These are phyloP conservation scores for Neonectria punicea DNA, from an alignment of 2,329 filamentous ascomycete species.

Conservation along the genomic window DNA sequence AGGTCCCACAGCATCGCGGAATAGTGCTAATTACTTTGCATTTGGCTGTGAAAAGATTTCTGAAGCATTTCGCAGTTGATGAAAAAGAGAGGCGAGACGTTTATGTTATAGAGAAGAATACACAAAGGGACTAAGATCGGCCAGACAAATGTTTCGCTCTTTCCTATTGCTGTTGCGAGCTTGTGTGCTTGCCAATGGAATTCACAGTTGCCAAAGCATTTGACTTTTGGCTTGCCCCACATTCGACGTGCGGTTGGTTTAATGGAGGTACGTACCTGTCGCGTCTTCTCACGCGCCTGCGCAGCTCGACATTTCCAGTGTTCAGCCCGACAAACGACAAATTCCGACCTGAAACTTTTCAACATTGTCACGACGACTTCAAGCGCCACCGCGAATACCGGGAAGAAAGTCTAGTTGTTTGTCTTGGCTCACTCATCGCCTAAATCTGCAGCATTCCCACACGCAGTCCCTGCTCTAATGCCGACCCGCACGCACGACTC, in stretches of 20 bases:
- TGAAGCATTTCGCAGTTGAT: neutral
- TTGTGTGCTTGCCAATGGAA: neutral
- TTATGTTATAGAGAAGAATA: neutral
- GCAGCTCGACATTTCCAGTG: neutral
- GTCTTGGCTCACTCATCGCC: neutral
- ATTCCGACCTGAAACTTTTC: neutral
- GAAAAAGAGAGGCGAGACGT: neutral
- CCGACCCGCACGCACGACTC: constrained; percentile 38
- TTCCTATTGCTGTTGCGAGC: neutral
- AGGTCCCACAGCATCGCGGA: neutral
- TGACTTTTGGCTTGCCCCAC: constrained; percentile 6
- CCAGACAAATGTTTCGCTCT: neutral
- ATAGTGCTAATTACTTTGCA: neutral
- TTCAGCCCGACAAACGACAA: neutral
- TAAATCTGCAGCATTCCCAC: neutral
- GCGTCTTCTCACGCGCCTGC: constrained; percentile 14
- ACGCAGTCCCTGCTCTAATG: constrained; percentile 33
- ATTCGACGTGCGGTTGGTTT: constrained; percentile 1
- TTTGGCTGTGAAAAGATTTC: neutral
- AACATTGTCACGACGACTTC: neutral
- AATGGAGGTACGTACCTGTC: constrained; percentile 25
- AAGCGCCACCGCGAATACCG: neutral
- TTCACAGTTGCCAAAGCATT: neutral
- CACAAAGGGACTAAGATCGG: neutral
- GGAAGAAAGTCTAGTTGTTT: neutral